phyloP scores from a whole-genome alignment of 495 filamentous ascomycete species.

The Bombardia bombarda region DNA sequence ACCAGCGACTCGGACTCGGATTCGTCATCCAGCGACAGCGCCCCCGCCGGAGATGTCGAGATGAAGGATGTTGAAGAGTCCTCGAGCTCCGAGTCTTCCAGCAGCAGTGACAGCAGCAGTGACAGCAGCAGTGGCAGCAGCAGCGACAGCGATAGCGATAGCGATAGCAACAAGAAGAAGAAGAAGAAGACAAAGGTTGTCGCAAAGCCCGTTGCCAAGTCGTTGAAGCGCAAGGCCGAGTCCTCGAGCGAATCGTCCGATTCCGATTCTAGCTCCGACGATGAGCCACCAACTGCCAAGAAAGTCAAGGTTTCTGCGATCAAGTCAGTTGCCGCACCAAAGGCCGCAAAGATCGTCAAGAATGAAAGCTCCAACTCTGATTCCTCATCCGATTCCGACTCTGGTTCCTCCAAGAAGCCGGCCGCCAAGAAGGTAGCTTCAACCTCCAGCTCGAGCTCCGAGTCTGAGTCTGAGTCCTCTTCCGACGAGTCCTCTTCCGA shows the following conservation, averaged over 20 bases:
- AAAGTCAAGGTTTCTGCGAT: constrained; percentile 21
- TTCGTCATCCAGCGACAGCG: constrained; percentile 42
- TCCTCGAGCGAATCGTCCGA: constrained; percentile 36
- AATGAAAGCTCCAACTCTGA: constrained; percentile 28
- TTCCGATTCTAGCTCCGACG: constrained; percentile 29
- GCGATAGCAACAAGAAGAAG: constrained; percentile 55
- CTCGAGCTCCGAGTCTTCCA: constrained; percentile 25
- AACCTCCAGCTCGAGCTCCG: constrained; percentile 25
- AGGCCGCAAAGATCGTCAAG: no score
- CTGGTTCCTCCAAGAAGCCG: constrained; percentile 15
- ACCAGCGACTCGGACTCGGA: constrained; percentile 7
- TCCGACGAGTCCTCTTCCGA: constrained; percentile 21
- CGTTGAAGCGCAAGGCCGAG: constrained; percentile 58
- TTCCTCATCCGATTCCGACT: constrained; percentile 29
- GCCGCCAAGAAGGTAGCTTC: constrained; percentile 24
- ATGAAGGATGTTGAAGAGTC: constrained; percentile 46
- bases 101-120: constrained; percentile 48
- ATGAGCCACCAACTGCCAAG: constrained; percentile 25
- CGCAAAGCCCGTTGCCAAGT: constrained; percentile 21
- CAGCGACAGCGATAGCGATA: constrained; percentile 50
- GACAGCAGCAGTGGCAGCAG: constrained; percentile 50
- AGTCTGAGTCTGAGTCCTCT: constrained; percentile 7
- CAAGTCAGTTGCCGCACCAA: no score
- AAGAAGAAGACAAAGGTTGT: constrained; percentile 31
- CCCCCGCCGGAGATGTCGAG: constrained; percentile 52